A percentile compares a stretch with the other conserved stretches of the same genome.
These are phyloP conservation scores for Scortechinia acanthostroma DNA, from an alignment of 2,329 filamentous ascomycete species.

Conservation along the genomic window DNA sequence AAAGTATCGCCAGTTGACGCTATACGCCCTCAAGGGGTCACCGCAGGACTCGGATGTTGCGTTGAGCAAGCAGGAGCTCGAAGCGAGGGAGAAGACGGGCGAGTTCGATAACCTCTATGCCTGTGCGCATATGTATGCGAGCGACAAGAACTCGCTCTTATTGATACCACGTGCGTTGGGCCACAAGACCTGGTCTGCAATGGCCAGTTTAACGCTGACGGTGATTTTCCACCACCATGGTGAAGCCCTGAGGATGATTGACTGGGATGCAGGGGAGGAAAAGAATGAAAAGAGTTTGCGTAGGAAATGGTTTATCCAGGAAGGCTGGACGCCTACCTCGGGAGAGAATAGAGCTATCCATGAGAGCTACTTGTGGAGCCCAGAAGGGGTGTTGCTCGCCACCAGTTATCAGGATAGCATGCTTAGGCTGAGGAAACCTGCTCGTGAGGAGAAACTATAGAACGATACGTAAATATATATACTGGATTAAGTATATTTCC, in stretches of 20 bases:
- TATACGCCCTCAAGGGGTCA: slow-evolving; percentile 33
- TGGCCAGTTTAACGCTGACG: slow-evolving; percentile 34
- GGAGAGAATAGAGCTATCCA: slow-evolving; percentile 31
- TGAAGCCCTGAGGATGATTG: slow-evolving; percentile 27
- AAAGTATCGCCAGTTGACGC: slow-evolving; percentile 28
- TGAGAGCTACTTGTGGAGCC: slow-evolving; percentile 30
- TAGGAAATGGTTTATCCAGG: slow-evolving; percentile 35
- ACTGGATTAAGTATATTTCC: background rate
- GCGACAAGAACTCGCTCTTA: slow-evolving; percentile 42
- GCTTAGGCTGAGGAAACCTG: too few species aligned
- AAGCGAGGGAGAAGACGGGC: slow-evolving; percentile 10
- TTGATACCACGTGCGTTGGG: slow-evolving; percentile 37
- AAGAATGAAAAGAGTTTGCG: slow-evolving; percentile 10
- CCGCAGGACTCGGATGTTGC: slow-evolving; percentile 14
- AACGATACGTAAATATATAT: background rate
- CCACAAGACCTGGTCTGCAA: slow-evolving; percentile 22
- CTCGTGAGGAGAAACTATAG: background rate
- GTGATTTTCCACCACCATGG: slow-evolving; percentile 32
- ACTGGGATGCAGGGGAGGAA: slow-evolving; percentile 14
- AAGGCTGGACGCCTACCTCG: slow-evolving; percentile 30
- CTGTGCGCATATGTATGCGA: slow-evolving; percentile 45
- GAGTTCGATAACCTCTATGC: slow-evolving; percentile 41
- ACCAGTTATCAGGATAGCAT: background rate
- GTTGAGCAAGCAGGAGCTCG: slow-evolving; percentile 2
- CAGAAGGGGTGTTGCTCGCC: slow-evolving; percentile 1